Evolutionary conservation across 2,329 filamentous ascomycete genomes (phyloP), one percentile per base, ranked within the genome.

Genomic region (Daldinia sp.): DNA sequence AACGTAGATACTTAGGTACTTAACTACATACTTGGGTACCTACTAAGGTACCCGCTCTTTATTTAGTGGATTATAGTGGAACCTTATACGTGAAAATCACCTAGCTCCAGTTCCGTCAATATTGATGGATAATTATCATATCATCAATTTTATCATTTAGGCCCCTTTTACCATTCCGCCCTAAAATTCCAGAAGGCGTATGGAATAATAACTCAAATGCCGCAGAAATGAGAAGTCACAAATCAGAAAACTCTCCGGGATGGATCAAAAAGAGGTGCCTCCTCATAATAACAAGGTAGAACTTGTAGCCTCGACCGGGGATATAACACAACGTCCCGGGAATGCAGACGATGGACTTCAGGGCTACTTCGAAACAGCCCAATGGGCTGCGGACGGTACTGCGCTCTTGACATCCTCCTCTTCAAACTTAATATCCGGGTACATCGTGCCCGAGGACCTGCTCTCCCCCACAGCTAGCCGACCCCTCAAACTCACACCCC

Each of bases 341-440:
- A 32, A 17, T 15, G 15, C 25, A 45, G 51, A 59, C 2, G 60
- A 65, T 52, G 58, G 55, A n/a, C 43, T 70, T n/a, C 58, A 51
- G 32, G 64, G 68, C 41, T 79, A 79, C 66, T 80, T 78, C 68
- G 80, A 80, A 63, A 75, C 70, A 17, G 76, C 77, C 1, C 78
- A 81, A 60, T 82, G 80, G 84, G 85, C 85, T 2, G 80, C 83
- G 7, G 85, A 88, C 61, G 85, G 85, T 23, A 87, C 87, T 3
- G 82, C 83, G 1, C 77, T 90, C 45, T 74, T 90, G 62, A 81
- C 83, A 0, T 81, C 80, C 4, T 83, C 82, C 15, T 87, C 84
- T 2, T 78, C 83, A 58, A 82, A 87, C 68, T 75, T 77, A 32
- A 76, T 90, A 52, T 81, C 82, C 23, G 82, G 82, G 55, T 87